Evolutionary conservation across 148 eudicot genomes (phyloP).

Genomic region (Suaeda aralocaspica): DNA sequence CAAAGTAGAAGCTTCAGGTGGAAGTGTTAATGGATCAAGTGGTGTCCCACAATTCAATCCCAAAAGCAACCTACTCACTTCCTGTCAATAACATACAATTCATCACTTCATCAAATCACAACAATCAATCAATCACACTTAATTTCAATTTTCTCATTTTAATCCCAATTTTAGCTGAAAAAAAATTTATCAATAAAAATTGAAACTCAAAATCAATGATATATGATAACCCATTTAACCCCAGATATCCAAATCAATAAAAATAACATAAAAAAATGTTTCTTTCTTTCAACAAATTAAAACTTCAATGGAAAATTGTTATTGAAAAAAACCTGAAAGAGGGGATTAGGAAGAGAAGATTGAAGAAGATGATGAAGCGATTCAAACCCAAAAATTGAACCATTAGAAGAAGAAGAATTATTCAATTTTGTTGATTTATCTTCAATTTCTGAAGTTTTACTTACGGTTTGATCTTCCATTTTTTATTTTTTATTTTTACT

Average conservation of each 20-base stretch:
- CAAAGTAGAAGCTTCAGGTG: conserved; percentile 47
- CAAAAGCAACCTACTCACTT: conserved; percentile 74
- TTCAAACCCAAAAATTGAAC: conserved; percentile 76
- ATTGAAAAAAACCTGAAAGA: conserved; percentile 48
- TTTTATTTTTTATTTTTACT: conserved; percentile 35
- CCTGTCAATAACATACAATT: conserved; percentile 36
- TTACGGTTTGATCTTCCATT: conserved; percentile 20
- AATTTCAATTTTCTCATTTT: background rate
- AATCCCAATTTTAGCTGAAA: background rate
- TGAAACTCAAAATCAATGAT: background rate
- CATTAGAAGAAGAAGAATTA: conserved; percentile 31
- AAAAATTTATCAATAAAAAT: background rate
- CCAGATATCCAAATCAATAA: background rate
- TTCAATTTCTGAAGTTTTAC: conserved; percentile 23
- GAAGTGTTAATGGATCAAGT: conserved; percentile 48
- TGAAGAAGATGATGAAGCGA: conserved; percentile 74
- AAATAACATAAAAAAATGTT: background rate
- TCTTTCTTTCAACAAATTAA: background rate
- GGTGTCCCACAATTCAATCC: conserved; percentile 84
- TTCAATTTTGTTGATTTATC: conserved; percentile 12
- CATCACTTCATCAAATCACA: conserved; percentile 1
- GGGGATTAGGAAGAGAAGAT: conserved; percentile 53
- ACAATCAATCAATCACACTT: conserved; percentile 7
- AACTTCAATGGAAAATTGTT: background rate
- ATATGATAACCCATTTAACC: background rate